Evolutionary conservation across 2,329 filamentous ascomycete species (phyloP).

Genomic region (Tolypocladium nubicola): DNA sequence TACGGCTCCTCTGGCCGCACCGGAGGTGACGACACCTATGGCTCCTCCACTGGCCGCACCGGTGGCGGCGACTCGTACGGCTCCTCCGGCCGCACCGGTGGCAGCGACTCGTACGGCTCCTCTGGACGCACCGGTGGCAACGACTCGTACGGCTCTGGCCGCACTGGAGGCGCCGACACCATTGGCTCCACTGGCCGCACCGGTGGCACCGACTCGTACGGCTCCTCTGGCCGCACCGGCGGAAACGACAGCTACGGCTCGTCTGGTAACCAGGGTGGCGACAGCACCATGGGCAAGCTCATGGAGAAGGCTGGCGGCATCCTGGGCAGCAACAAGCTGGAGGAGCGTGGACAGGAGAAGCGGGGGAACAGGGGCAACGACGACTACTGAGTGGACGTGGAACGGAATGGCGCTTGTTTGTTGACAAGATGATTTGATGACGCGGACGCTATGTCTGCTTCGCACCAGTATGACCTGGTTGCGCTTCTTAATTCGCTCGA

Average conservation of each 20-base stretch:
- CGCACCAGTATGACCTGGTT: neutral
- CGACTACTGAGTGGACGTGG: conserved; percentile 11
- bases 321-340: conserved; percentile 35
- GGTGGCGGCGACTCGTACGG: conserved; percentile 6
- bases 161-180: conserved; percentile 1
- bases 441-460: neutral
- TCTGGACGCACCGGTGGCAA: conserved; percentile 9
- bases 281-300: conserved; percentile 38
- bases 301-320: conserved; percentile 46
- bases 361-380: conserved; percentile 24
- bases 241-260: conserved; percentile 13
- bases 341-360: conserved; percentile 39
- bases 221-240: conserved; percentile 9
- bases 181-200: conserved; percentile 1
- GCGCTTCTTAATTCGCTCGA: neutral
- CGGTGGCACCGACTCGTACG: conserved; percentile 7
- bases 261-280: conserved; percentile 5
- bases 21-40: conserved; percentile 3
- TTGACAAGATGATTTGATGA: neutral
- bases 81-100: conserved; percentile 7
- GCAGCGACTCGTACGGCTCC: conserved; percentile 10
- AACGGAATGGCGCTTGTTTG: neutral
- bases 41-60: conserved; percentile 7
- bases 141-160: conserved; percentile 8
- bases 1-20: conserved; percentile 10